Conservation (phyloP, 352 stramenopile genomes). For the Phytopythium delawarense region DNA sequence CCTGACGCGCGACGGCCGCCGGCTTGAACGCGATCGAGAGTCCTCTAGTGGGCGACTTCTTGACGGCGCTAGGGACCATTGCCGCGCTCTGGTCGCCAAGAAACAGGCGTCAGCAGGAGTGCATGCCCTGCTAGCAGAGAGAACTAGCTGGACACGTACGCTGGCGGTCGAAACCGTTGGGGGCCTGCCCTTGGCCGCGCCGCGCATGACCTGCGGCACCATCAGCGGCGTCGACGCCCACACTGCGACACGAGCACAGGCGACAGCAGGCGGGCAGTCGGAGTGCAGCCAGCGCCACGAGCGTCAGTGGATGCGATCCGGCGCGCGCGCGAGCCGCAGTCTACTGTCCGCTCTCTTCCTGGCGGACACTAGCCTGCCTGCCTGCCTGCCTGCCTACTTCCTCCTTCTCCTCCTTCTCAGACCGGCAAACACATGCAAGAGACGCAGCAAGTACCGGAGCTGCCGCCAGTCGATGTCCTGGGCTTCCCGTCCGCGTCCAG, state of each 20-base stretch:
- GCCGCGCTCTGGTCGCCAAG: conserved; percentile 20
- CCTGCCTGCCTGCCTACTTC: not conserved
- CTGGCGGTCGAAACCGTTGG: conserved; percentile 12
- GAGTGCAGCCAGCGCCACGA: not conserved
- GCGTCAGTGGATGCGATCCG: not conserved
- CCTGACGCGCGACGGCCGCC: conserved; percentile 39
- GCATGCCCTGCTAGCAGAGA: not conserved
- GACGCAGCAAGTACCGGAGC: conserved; percentile 18
- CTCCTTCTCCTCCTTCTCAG: too few relatives aligned
- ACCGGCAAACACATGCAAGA: not conserved
- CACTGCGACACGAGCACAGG: conserved; percentile 23
- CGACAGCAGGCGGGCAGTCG: not conserved
- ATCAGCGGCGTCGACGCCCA: conserved; percentile 47
- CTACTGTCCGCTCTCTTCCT: not conserved
- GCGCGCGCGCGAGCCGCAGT: not conserved
- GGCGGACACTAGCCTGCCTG: not conserved
- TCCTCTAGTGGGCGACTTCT: conserved; percentile 15
- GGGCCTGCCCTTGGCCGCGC: conserved; percentile 27
- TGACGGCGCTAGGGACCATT: conserved; percentile 49
- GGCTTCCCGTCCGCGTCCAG: conserved; percentile 47
- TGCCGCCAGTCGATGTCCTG: conserved; percentile 26
- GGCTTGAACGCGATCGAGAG: conserved; percentile 60
- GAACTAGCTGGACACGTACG: conserved; percentile 21
- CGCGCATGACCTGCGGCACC: conserved; percentile 36
- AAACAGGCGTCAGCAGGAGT: not conserved